Base-by-base conservation (phyloP, 2,329 filamentous ascomycete genomes). In the Pseudopyrenochaeta lycopersici region DNA sequence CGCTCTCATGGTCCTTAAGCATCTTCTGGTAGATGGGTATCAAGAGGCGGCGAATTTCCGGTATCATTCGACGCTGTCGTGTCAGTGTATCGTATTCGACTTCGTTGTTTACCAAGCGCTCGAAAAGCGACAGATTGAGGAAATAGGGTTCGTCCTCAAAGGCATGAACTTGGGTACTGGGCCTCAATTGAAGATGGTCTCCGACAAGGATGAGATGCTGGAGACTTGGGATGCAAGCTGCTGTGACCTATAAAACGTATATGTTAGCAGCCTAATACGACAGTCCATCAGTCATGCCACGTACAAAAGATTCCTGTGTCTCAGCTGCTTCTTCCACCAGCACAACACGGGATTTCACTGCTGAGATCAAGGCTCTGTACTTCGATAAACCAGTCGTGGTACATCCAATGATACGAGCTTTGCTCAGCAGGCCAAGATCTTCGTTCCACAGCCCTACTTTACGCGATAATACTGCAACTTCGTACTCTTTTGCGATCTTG, bases 361-460 rank as follows among this genome's bases (percentile, higher is more conserved):
- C 84, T 1, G 87, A 81, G 18, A 96, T 79, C 2, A 94, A 79
- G 1, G 83, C 85, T 3, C 91, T 86, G 56, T 95, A 94, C 63
- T 96, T 96, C 73, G 88, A 88, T 7, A 96, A 71, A 1, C 91
- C 91, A 0, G 92, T 96, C 0, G 90, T 92, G 0, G 92, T 96
- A 80, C 88, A 82, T 7, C 87, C 87, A 46, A 89, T 81, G 21
- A 89, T 70, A 49, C 81, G 84, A 4, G 84, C 78, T 3, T 62
- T 46, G 45, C 58, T 51, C 17, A 72, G 57, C 4, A 72, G 44
- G 45, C 84, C 84, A 30, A 84, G 78, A 46, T 85, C 84, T 31
- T 80, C 78, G 52, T 88, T 82, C 81, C 84, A 89, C 21, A 80
- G 82, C 14, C 82, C 82, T 17, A 84, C 81, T 45, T 84, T 86